phyloP scores from a whole-genome alignment of 2,329 filamentous ascomycete genomes.

The Fusarium mangiferae region DNA sequence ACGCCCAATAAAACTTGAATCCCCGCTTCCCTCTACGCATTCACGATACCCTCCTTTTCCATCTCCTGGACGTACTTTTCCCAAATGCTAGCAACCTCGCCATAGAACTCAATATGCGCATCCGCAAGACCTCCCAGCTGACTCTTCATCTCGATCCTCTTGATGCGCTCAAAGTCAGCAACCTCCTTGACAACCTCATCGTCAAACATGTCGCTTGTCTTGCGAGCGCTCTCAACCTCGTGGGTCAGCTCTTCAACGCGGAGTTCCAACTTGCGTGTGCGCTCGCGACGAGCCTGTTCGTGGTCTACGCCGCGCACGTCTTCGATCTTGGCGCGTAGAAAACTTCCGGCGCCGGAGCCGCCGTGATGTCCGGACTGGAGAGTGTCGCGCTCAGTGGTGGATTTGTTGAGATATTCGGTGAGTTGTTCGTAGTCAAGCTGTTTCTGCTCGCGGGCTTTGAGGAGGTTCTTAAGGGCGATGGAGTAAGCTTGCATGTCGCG shows the following conservation, averaged over 20 bases:
- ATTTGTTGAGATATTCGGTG: conserved; percentile 94
- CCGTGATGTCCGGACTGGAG: conserved; percentile 70
- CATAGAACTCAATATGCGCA: conserved; percentile 88
- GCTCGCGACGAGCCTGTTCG: conserved; percentile 87
- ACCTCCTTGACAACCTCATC: conserved; percentile 96
- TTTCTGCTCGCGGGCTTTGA: conserved; percentile 96
- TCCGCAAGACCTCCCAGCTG: conserved; percentile 86
- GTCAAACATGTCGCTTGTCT: conserved; percentile 90
- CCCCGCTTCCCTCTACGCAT: neutral
- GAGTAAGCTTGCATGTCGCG: conserved; percentile 97
- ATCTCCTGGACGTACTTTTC: conserved; percentile 90
- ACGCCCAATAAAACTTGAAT: conserved; percentile 5
- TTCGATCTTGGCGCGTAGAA: conserved; percentile 93
- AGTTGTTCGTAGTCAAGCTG: conserved; percentile 97
- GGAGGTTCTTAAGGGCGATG: conserved; percentile 82
- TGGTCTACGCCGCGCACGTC: conserved; percentile 97
- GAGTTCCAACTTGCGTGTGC: conserved; percentile 88
- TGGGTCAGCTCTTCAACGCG: conserved; percentile 90
- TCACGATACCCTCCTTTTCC: conserved; percentile 69
- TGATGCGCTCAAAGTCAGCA: conserved; percentile 94
- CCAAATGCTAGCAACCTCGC: conserved; percentile 83
- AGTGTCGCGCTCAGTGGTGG: conserved; percentile 84
- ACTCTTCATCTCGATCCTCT: conserved; percentile 89
- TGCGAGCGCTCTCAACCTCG: conserved; percentile 88
- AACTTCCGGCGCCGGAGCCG: conserved; percentile 80